These are phyloP conservation scores for Wickerhamomyces subpelliculosus DNA, from an alignment of 805 yeast species.

Conservation along the genomic window DNA sequence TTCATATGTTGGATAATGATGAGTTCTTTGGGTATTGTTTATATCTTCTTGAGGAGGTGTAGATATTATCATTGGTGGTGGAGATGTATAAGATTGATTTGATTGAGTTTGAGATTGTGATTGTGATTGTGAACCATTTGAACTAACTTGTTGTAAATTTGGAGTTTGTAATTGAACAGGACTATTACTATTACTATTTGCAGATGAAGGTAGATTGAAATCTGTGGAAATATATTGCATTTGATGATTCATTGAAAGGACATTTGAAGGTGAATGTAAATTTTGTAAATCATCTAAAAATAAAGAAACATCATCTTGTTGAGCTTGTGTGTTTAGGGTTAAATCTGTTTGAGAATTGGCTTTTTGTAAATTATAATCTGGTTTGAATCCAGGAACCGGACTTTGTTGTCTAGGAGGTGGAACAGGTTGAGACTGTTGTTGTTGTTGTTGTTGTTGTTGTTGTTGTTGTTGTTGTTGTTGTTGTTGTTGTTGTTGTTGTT, in stretches of 20 bases:
- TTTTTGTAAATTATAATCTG: slow-evolving; percentile 10
- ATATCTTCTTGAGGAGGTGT: slow-evolving; percentile 10
- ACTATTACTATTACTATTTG: neutral
- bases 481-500: neutral
- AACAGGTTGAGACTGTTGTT: neutral
- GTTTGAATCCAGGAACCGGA: slow-evolving; percentile 13
- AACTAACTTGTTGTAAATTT: neutral
- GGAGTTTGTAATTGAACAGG: neutral
- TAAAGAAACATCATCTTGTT: slow-evolving; percentile 6
- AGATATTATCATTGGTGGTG: slow-evolving; percentile 9
- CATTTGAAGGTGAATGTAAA: slow-evolving; percentile 8
- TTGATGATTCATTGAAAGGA: neutral
- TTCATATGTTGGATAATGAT: slow-evolving; percentile 1
- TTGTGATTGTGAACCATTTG: neutral
- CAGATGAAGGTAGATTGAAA: no score
- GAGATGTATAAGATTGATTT: neutral
- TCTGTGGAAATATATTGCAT: neutral
- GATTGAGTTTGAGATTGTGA: no score
- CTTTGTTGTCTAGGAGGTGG: slow-evolving; percentile 3
- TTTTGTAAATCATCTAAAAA: slow-evolving; percentile 13
- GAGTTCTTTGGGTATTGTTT: neutral
- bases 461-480: slow-evolving; percentile 1
- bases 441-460: neutral
- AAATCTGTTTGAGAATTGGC: slow-evolving; percentile 11
- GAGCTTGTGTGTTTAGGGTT: neutral